Evolutionary conservation across 106 monocot species (phyloP), one percentile per base, ranked within the genome.

Genomic region (Dendrobium chrysotoxum): DNA sequence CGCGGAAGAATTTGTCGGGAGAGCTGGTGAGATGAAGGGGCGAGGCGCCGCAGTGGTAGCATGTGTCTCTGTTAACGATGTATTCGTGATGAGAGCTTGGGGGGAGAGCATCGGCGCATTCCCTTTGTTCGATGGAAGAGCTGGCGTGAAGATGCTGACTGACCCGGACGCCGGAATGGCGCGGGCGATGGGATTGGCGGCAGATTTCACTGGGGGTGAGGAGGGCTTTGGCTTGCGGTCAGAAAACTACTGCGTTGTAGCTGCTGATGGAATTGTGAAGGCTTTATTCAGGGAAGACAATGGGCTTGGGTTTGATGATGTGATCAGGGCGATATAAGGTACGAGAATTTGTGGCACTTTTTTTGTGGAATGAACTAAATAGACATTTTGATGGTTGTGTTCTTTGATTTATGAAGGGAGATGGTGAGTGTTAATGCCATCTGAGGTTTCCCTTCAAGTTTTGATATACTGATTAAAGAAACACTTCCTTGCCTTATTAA

Each of bases 61-160:
- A 9, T 80, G 80, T 66, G 84, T 84, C n/a, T 42, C 84, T 26
- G 80, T 64, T 20, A 84, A 84, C 75, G 84, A 84, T 23, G 84
- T 80, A n/a, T 77, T 67, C 76, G 84, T 84, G 76, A 84, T 84
- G 84, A 42, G 68, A 76, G 80, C 84, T 65, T 84, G 84, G 84
- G 80, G 80, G 76, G 84, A 84, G 80, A 44, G 58, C 28, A 76
- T 84, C 31, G 80, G 80, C 23, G 80, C 80, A 23, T 45, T 35
- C 2, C 10, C n/a, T 5, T 10, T 45, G 6, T 40, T 18, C 4
- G 11, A 25, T 42, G 64, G n/a, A 21, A 75, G 53, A 46, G 76
- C 15, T 10, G 80, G 76, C 61, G 65, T 84, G 53, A 31, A 53
- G 76, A 80, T 84, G 84, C 75, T 84, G 17, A 76, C 84, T 16